Evolutionary conservation across 2,329 filamentous ascomycete species (phyloP).

Genomic region (Trichoderma sp.): DNA sequence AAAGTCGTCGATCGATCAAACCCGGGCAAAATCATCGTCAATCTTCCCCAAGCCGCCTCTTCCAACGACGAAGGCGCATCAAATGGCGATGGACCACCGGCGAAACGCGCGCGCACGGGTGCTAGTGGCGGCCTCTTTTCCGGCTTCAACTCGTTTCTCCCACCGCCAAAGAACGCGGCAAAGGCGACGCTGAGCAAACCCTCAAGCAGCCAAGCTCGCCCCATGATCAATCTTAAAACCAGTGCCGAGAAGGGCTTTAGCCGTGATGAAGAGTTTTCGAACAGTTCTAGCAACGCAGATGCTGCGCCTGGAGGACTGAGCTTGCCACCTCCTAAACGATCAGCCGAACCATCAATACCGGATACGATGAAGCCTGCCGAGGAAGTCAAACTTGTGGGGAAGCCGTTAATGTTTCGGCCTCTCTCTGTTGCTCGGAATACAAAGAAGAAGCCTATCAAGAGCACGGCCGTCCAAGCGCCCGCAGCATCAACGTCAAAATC

Average conservation of each 20-base stretch:
- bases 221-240: constrained; percentile 70
- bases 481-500: constrained; percentile 15
- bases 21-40: constrained; percentile 80
- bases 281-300: constrained; percentile 23
- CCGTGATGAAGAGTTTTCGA: constrained; percentile 46
- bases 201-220: constrained; percentile 30
- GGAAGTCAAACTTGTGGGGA: constrained; percentile 69
- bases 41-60: constrained; percentile 58
- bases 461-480: constrained; percentile 23
- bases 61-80: constrained; percentile 35
- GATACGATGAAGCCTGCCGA: constrained; percentile 58
- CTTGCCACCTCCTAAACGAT: constrained; percentile 43
- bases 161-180: constrained; percentile 69
- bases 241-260: constrained; percentile 80
- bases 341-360: constrained; percentile 49
- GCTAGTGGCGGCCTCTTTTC: constrained; percentile 63
- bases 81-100: constrained; percentile 47
- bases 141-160: constrained; percentile 83
- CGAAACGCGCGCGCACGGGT: constrained; percentile 66
- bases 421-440: constrained; percentile 77
- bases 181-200: constrained; percentile 29
- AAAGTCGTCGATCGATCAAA: constrained; percentile 81
- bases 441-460: constrained; percentile 55
- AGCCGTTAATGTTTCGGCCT: constrained; percentile 84
- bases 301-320: constrained; percentile 29